These are phyloP conservation scores for Podosphaera aphanis DNA, from an alignment of 2,329 filamentous ascomycete genomes.

Conservation along the genomic window DNA sequence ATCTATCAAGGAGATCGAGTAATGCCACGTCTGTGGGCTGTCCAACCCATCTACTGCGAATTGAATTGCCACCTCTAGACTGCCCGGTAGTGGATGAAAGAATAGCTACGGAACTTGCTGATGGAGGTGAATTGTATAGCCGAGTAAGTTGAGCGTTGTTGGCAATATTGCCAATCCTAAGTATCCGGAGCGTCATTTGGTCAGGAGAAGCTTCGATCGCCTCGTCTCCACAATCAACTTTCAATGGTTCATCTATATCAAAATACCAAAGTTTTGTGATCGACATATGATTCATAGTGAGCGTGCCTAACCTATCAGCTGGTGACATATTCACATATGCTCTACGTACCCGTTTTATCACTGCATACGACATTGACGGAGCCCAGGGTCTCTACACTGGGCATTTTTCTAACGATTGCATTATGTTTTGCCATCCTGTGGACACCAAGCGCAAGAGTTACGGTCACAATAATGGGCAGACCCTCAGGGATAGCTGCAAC, in stretches of 20 bases:
- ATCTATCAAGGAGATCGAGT: constrained; percentile 72
- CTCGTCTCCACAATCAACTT: constrained; percentile 29
- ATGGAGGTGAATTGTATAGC: constrained; percentile 43
- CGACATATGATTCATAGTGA: constrained; percentile 97
- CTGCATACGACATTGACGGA: constrained; percentile 99
- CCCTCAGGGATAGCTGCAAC: constrained; percentile 93
- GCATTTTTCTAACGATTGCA: constrained; percentile 84
- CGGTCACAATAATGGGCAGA: constrained; percentile 91
- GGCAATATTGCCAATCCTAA: constrained; percentile 86
- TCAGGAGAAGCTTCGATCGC: constrained; percentile 35
- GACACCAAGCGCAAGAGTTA: constrained; percentile 82
- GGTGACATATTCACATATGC: not conserved
- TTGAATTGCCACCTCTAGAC: constrained; percentile 20
- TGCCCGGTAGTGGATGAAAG: constrained; percentile 50
- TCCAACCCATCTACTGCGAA: constrained; percentile 77
- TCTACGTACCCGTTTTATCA: constrained; percentile 59
- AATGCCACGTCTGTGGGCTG: constrained; percentile 97
- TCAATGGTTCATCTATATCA: constrained; percentile 29
- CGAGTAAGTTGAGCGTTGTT: constrained; percentile 75
- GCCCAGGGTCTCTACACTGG: constrained; percentile 88
- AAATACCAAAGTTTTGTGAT: constrained; percentile 94
- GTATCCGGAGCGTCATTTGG: constrained; percentile 51
- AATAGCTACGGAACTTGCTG: constrained; percentile 50
- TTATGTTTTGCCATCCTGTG: constrained; percentile 88
- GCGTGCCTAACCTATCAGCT: constrained; percentile 35